These are phyloP conservation scores for Jatropha curcas DNA, from an alignment of 345 rosid species.

Conservation along the genomic window DNA sequence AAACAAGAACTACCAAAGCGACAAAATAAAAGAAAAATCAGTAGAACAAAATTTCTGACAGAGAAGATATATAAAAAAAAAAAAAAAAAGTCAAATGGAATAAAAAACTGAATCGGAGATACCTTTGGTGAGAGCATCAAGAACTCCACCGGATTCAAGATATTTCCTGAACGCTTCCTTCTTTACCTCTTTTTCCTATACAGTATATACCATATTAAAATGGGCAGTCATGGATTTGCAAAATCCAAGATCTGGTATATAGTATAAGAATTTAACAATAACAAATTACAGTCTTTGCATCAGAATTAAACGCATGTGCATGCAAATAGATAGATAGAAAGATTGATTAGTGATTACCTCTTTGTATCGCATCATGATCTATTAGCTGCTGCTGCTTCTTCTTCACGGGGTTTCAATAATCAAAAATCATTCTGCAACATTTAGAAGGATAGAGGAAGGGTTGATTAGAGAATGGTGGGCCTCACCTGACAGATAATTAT, in stretches of 20 bases:
- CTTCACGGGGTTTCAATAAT: background rate
- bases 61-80: background rate
- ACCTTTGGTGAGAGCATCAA: slow-evolving; percentile 89
- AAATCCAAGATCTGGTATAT: slow-evolving; percentile 12
- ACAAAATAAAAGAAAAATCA: background rate
- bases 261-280: background rate
- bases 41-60: background rate
- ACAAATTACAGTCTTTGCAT: background rate
- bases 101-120: background rate
- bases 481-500: background rate
- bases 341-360: slow-evolving; percentile 9
- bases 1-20: slow-evolving; percentile 60
- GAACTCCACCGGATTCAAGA: slow-evolving; percentile 77
- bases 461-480: no score
- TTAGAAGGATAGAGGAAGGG: no score
- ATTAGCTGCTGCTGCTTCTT: background rate
- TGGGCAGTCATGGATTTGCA: background rate
- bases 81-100: background rate
- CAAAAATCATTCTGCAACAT: no score
- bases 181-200: slow-evolving; percentile 88
- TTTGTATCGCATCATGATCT: slow-evolving; percentile 29
- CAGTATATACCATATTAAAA: background rate
- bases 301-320: background rate
- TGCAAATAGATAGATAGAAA: background rate
- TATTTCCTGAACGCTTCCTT: slow-evolving; percentile 90